These are phyloP conservation scores for Emergomyces africanus DNA, from an alignment of 2,329 filamentous ascomycete species.

Conservation along the genomic window DNA sequence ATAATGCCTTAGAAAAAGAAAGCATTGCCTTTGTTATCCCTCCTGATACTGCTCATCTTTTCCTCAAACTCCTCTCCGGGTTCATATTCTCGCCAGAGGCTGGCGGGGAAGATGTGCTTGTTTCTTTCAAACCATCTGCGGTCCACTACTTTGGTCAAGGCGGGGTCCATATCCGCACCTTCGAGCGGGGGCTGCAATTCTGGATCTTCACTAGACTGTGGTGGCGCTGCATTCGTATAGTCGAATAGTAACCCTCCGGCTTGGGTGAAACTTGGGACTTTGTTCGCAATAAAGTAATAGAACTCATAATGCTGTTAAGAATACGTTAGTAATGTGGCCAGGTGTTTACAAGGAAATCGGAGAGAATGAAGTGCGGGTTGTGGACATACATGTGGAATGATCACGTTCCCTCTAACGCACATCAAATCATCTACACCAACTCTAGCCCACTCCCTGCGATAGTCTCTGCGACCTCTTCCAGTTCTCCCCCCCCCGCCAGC, in stretches of 20 bases:
- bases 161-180: slow-evolving; percentile 64
- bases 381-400: slow-evolving; percentile 76
- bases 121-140: slow-evolving; percentile 94
- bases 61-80: slow-evolving; percentile 62
- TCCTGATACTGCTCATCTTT: slow-evolving; percentile 56
- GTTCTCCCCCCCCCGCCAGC: slow-evolving; percentile 33
- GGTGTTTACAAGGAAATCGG: background rate
- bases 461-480: slow-evolving; percentile 39
- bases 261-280: slow-evolving; percentile 49
- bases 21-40: slow-evolving; percentile 78
- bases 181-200: slow-evolving; percentile 49
- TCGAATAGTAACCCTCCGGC: slow-evolving; percentile 69
- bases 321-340: slow-evolving; percentile 6
- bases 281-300: slow-evolving; percentile 89
- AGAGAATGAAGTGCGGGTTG: background rate
- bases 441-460: slow-evolving; percentile 73
- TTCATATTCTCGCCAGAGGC: slow-evolving; percentile 90
- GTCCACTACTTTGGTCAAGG: slow-evolving; percentile 85
- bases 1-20: slow-evolving; percentile 61
- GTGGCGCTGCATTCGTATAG: slow-evolving; percentile 43
- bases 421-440: slow-evolving; percentile 93
- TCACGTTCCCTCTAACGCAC: slow-evolving; percentile 78
- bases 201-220: slow-evolving; percentile 23
- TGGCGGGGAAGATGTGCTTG: slow-evolving; percentile 96
- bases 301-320: slow-evolving; percentile 76